Evolutionary conservation across 2,329 filamentous ascomycete genomes (phyloP), one percentile per base, ranked within the genome.

Genomic region (Pseudogymnoascus sp.): DNA sequence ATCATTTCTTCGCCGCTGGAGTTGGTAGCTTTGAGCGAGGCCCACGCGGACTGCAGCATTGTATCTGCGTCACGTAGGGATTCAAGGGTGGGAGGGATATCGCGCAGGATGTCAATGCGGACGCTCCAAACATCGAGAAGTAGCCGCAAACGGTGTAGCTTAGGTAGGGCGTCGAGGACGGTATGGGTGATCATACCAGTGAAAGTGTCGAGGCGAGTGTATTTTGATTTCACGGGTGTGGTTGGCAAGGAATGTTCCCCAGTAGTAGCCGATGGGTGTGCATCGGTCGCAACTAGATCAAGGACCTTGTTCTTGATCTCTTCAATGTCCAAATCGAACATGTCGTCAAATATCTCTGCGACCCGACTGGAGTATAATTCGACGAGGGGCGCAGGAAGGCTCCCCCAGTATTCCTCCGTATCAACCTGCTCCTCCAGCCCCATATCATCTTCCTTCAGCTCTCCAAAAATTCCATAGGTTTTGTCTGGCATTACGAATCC

Each of bases 121-220:
- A 89, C 81, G 26, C 82, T 86, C 95, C 95, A 99, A 1, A 82
- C 82, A 63, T 86, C 84, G 60, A 97, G 79, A n/a, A 96, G 76
- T 8, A 83, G 82, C 63, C 85, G 86, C 21, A 99, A 76, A 63
- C 83, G 87, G 9, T 91, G 88, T 44, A 97, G 78, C 65, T 89
- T 87, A 1, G 95, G 95, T 19, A 99, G 80, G 3, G 91, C 86
- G 72, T 95, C 90, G n/a, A 99, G 78, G 17, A 96, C 89, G 35
- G 93, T 96, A 28, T 93, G 90, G 1, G 95, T 97, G 64, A 97
- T 84, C 57, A 97, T 83, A 23, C 93, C 91, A 8, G 91, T 93
- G 70, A 96, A 86, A 74, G 97, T 95, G 69, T 95, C 92, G 80
- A 97, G 85, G 65, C 83, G 87, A 66, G 83, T 84, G 74, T 90